Conservation (phyloP, 148 eudicot species). For the Cornus kousa region DNA sequence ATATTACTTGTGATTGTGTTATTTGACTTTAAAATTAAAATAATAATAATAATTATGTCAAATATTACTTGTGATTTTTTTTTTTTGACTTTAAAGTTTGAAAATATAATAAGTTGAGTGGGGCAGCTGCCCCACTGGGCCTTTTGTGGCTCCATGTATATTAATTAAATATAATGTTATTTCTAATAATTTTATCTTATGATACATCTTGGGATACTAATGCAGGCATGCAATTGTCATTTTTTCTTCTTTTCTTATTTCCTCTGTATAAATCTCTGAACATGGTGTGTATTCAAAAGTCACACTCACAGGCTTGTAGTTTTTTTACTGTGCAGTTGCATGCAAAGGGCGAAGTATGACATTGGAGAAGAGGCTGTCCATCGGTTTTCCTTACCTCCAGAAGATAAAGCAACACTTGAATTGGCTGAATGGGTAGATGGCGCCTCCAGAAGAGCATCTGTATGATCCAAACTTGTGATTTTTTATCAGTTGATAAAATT, state of each 20-base stretch:
- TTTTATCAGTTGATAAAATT: constrained; percentile 4
- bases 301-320: constrained; percentile 11
- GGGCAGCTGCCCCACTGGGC: too few species aligned
- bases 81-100: too few species aligned
- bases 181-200: too few species aligned
- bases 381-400: constrained; percentile 86
- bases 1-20: too few species aligned
- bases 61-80: too few species aligned
- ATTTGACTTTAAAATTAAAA: too few species aligned
- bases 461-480: constrained; percentile 36
- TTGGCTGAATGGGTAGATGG: constrained; percentile 96
- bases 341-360: constrained; percentile 91
- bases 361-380: constrained; percentile 97
- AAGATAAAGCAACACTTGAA: constrained; percentile 94
- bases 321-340: constrained; percentile 58
- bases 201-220: background rate
- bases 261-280: background rate
- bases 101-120: too few species aligned
- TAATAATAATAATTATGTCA: too few species aligned
- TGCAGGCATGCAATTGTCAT: background rate
- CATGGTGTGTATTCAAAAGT: background rate
- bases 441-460: constrained; percentile 82
- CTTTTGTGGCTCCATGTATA: too few species aligned
- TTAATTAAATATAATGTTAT: too few species aligned
- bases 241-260: background rate